A percentile compares a stretch with the other conserved stretches of the same genome.
Conservation (phyloP, 2,329 filamentous ascomycete species). For the Aspergillus aculeatinus region DNA sequence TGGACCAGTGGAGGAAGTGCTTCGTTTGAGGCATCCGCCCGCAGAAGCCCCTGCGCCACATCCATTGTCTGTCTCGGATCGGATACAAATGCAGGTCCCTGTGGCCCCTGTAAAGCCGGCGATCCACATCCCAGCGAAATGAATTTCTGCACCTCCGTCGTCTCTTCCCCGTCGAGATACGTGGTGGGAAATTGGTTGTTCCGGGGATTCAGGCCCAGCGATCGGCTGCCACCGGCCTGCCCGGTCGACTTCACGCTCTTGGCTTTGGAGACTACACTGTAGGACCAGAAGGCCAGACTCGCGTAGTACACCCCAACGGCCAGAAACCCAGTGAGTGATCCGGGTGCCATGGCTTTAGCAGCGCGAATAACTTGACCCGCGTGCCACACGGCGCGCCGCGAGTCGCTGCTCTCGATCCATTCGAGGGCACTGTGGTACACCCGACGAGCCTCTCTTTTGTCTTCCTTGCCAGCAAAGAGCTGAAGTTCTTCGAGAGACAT, state of each 20-base stretch:
- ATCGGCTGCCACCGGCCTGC: background rate
- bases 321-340: conserved; percentile 63
- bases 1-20: conserved; percentile 62
- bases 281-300: conserved; percentile 67
- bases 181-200: conserved; percentile 35
- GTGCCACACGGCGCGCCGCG: conserved; percentile 57
- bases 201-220: background rate
- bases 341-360: conserved; percentile 55
- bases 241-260: conserved; percentile 14
- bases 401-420: conserved; percentile 39
- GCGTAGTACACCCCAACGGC: conserved; percentile 70
- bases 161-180: conserved; percentile 59
- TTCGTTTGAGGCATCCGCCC: conserved; percentile 52
- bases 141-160: conserved; percentile 56
- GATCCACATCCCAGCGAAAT: conserved; percentile 56
- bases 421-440: conserved; percentile 36
- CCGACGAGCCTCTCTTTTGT: conserved; percentile 39
- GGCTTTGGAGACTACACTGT: conserved; percentile 58
- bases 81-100: conserved; percentile 43
- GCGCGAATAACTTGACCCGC: conserved; percentile 66
- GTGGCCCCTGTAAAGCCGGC: conserved; percentile 50
- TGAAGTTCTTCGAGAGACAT: conserved; percentile 47
- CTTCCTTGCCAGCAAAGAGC: conserved; percentile 46
- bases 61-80: conserved; percentile 62
- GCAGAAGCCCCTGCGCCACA: conserved; percentile 57